Base-by-base conservation (phyloP, 352 stramenopile genomes). In the Globisporangium irregulare region DNA sequence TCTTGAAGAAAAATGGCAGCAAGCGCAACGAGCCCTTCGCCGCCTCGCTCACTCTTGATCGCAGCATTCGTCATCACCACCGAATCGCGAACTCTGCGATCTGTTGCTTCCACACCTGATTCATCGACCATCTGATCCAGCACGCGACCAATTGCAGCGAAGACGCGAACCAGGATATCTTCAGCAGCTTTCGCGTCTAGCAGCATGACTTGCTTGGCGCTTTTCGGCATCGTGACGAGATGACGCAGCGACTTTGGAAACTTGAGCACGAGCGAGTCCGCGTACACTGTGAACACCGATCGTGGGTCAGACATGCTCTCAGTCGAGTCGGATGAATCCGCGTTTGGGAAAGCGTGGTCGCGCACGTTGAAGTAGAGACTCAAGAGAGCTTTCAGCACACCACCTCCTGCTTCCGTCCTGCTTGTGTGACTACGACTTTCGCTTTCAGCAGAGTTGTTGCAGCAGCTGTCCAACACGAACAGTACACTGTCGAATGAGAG, bases 221-320 rank as follows among this genome's bases (percentile, higher is more conserved):
- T 64, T 66, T 73, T 79, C 12, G 56, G 48, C 3, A 54, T 59
- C 5, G 34, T 43, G 22, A 80, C 65, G 12, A 89, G 64, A 69
- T 81, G 73, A 4, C 78, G 78, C 5, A 78, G 65, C 4, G 62
- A 68, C 34, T 43, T 56, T 32, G 80, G 80, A 51, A 85, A 81
- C 61, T 84, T 89, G 9, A 66, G 15, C 15, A 66, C 68, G 50
- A 89, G 78, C 10, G 78, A 75, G 60, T 85, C 78, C n/a, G 73
- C 56, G 53, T 86, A 89, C 8, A 84, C 66, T 1, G 80, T 84
- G 55, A 89, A 86, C 12, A 76, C 67, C 18, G 77, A 55, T 2
- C 36, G 67, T 15, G 54, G 10, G 14, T 36, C n/a, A 6, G 38
- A 43, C 29, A 15, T 27, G 18, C 2, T 53, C 29, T 59, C 53